A percentile compares a stretch with the other conserved stretches of the same genome.
These are phyloP conservation scores for Tetradesmus lagerheimii DNA, from an alignment of 139 green algal species.

Conservation along the genomic window DNA sequence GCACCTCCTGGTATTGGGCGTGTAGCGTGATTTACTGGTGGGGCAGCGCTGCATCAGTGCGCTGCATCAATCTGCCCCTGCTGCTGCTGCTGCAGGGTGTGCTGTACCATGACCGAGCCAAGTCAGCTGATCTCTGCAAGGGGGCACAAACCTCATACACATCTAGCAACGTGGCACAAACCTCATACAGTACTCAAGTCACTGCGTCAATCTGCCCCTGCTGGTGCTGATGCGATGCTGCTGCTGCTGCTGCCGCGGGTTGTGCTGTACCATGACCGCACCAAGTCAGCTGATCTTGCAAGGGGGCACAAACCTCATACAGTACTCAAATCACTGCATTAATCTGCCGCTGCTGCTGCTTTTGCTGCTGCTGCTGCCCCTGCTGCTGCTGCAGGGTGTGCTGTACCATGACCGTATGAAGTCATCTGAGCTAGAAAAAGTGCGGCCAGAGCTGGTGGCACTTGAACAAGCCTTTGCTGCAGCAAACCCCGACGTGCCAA, in stretches of 20 bases:
- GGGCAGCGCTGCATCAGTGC: too few relatives aligned
- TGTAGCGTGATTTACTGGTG: too few relatives aligned
- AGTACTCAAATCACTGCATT: too few relatives aligned
- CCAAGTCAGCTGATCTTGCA: neutral
- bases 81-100: neutral
- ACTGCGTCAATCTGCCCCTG: too few relatives aligned
- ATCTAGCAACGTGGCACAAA: too few relatives aligned
- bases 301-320: too few relatives aligned
- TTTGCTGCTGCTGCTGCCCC: neutral
- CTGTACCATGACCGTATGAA: slow-evolving; percentile 92
- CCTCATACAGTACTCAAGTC: neutral
- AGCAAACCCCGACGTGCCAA: slow-evolving; percentile 66
- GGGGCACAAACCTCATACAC: too few relatives aligned
- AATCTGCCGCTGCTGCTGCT: neutral
- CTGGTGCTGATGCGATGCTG: too few relatives aligned
- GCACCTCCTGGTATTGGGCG: too few relatives aligned
- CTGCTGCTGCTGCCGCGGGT: too few relatives aligned
- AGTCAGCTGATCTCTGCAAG: too few relatives aligned
- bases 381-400: slow-evolving; percentile 61
- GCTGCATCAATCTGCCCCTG: neutral
- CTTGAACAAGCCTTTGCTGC: slow-evolving; percentile 80
- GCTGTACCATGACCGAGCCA: neutral
- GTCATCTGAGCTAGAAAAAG: slow-evolving; percentile 60
- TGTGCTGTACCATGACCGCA: neutral
- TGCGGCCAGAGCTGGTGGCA: slow-evolving; percentile 65